Percentiles rank a stretch among this genome's conserved stretches.
phyloP scores from a whole-genome alignment of 768 basidiomycete genomes.

The Termitomyces sp. region DNA sequence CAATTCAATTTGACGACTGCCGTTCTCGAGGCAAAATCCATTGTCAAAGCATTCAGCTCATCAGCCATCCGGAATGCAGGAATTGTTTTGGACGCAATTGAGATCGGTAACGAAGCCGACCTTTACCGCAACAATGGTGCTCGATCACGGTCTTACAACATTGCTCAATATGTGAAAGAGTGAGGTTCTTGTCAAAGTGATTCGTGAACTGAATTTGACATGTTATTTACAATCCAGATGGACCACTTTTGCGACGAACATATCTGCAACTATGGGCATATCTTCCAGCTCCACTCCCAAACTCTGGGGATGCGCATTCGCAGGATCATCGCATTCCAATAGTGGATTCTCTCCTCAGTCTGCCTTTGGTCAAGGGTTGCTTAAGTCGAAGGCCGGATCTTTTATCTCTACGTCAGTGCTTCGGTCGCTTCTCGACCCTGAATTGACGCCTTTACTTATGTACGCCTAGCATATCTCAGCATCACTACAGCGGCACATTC shows the following conservation, averaged over 20 bases:
- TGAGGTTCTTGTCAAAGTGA: conserved; percentile 20
- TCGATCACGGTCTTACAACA: conserved; percentile 33
- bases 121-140: conserved; percentile 43
- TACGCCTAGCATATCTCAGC: conserved; percentile 43
- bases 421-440: not conserved
- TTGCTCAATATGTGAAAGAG: conserved; percentile 44
- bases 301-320: conserved; percentile 46
- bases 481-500: conserved; percentile 55
- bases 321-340: conserved; percentile 38
- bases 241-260: conserved; percentile 38
- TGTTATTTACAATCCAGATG: not conserved
- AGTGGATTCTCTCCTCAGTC: conserved; percentile 57
- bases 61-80: conserved; percentile 30
- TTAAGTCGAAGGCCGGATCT: conserved; percentile 36
- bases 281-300: conserved; percentile 31
- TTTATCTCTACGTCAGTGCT: conserved; percentile 46
- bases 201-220: not conserved
- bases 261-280: conserved; percentile 34
- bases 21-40: conserved; percentile 41
- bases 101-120: conserved; percentile 62
- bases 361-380: conserved; percentile 46
- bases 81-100: conserved; percentile 49
- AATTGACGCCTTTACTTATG: not conserved
- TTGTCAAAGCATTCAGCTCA: conserved; percentile 44
- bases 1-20: conserved; percentile 44